phyloP scores from a whole-genome alignment of 2,329 filamentous ascomycete genomes.

The Bipolaris bicolor region DNA sequence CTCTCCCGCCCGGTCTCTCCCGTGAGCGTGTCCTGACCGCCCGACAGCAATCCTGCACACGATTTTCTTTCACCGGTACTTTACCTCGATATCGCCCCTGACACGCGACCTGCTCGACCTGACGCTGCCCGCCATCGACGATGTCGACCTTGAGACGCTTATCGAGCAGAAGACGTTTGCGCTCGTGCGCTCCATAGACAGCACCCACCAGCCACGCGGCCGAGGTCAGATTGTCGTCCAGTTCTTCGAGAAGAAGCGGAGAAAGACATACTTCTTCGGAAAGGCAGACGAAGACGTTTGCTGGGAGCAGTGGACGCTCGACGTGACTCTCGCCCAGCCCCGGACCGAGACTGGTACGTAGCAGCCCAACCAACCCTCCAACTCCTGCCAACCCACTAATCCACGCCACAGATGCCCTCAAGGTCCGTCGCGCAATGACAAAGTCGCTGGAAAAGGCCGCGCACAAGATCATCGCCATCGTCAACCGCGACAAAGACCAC shows the following conservation, averaged over 20 bases:
- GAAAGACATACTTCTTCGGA: slow-evolving; percentile 74
- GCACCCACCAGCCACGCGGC: slow-evolving; percentile 61
- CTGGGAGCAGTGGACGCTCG: slow-evolving; percentile 95
- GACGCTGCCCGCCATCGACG: slow-evolving; percentile 85
- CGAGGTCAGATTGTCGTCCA: slow-evolving; percentile 83
- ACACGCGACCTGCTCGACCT: slow-evolving; percentile 90
- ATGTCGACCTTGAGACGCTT: slow-evolving; percentile 88
- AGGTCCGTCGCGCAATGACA: slow-evolving; percentile 89
- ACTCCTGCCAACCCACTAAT: slow-evolving; percentile 9
- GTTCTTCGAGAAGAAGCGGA: slow-evolving; percentile 91
- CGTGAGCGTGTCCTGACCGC: slow-evolving; percentile 17
- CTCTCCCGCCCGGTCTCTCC: slow-evolving; percentile 8
- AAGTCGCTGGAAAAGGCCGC: slow-evolving; percentile 85
- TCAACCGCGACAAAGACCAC: slow-evolving; percentile 89
- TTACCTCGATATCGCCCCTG: slow-evolving; percentile 80
- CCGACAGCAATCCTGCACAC: slow-evolving; percentile 83
- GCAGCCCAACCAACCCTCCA: not conserved
- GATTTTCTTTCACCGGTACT: slow-evolving; percentile 99
- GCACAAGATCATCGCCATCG: slow-evolving; percentile 86
- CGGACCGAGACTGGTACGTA: slow-evolving; percentile 81
- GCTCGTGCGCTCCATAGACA: slow-evolving; percentile 77
- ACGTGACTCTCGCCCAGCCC: slow-evolving; percentile 90
- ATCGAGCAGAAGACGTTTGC: slow-evolving; percentile 86
- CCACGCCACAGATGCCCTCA: slow-evolving; percentile 72
- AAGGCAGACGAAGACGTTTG: slow-evolving; percentile 90